Conservation (phyloP, 2,329 filamentous ascomycete species). For the Aspergillus ruber region DNA sequence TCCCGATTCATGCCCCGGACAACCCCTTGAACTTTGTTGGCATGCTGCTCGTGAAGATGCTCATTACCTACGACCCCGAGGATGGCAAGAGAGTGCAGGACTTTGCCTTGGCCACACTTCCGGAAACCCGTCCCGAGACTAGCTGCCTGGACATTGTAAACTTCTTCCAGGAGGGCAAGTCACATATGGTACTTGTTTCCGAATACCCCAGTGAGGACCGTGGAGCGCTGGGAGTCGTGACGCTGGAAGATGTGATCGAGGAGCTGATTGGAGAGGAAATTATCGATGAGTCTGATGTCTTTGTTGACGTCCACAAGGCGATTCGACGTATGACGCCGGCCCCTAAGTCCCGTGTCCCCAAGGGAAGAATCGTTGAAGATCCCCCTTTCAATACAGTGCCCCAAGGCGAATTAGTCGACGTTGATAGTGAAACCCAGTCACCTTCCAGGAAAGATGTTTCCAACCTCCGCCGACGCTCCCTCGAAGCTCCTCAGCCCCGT, state of each 20-base stretch:
- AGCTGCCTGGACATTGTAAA: slow-evolving; percentile 98
- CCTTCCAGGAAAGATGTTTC: slow-evolving; percentile 10
- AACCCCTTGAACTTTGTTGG: slow-evolving; percentile 86
- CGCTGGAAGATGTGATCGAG: slow-evolving; percentile 95
- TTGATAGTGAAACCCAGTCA: slow-evolving; percentile 39
- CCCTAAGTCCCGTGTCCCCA: slow-evolving; percentile 65
- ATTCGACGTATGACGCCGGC: slow-evolving; percentile 83
- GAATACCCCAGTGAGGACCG: slow-evolving; percentile 83
- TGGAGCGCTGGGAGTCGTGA: slow-evolving; percentile 88
- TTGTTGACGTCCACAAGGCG: slow-evolving; percentile 96
- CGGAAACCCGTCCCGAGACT: slow-evolving; percentile 89
- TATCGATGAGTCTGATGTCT: slow-evolving; percentile 97
- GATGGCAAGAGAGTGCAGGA: slow-evolving; percentile 81
- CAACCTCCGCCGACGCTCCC: slow-evolving; percentile 26
- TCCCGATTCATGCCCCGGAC: slow-evolving; percentile 84
- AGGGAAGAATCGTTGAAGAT: slow-evolving; percentile 48
- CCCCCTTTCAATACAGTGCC: slow-evolving; percentile 28
- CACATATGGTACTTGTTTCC: slow-evolving; percentile 95
- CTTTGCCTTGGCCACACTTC: slow-evolving; percentile 86
- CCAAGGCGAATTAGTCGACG: slow-evolving; percentile 37
- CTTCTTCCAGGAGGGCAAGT: slow-evolving; percentile 99
- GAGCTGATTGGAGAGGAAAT: slow-evolving; percentile 99
- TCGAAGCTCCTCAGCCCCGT: slow-evolving; percentile 32
- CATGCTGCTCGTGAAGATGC: slow-evolving; percentile 96
- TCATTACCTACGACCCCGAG: slow-evolving; percentile 97